Conservation (phyloP, 2,329 filamentous ascomycete species). For the Metarhizium brunneum region DNA sequence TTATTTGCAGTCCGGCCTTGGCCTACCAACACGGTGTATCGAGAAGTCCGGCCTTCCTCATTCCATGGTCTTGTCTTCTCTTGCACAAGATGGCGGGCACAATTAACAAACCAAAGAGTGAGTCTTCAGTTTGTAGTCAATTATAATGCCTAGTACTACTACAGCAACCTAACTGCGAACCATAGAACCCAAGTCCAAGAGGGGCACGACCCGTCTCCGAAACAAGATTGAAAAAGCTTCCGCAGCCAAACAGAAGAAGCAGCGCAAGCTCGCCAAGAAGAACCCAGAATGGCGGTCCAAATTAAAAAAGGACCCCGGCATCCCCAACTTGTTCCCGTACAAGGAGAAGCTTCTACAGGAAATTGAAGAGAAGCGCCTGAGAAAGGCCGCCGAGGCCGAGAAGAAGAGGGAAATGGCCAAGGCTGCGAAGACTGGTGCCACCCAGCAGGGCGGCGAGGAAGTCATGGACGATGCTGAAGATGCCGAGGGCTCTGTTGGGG, state of each 20-base stretch:
- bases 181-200: slow-evolving; percentile 89
- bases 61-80: not conserved
- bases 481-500: slow-evolving; percentile 39
- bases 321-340: slow-evolving; percentile 94
- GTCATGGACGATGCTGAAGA: slow-evolving; percentile 39
- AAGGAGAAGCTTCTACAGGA: slow-evolving; percentile 92
- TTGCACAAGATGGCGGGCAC: slow-evolving; percentile 38
- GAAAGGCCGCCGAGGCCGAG: slow-evolving; percentile 71
- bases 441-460: slow-evolving; percentile 33
- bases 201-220: slow-evolving; percentile 76
- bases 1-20: slow-evolving; percentile 5
- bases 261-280: slow-evolving; percentile 83
- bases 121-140: slow-evolving; percentile 11
- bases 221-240: slow-evolving; percentile 96
- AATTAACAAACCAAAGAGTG: slow-evolving; percentile 47
- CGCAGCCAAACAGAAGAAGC: slow-evolving; percentile 81
- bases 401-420: slow-evolving; percentile 64
- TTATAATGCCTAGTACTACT: not conserved
- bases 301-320: slow-evolving; percentile 95
- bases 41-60: not conserved
- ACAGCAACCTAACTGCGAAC: not conserved
- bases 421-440: slow-evolving; percentile 49
- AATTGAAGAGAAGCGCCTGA: slow-evolving; percentile 78
- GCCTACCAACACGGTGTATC: not conserved
- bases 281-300: slow-evolving; percentile 95